Base-by-base conservation (phyloP, 2,329 filamentous ascomycete species). In the Pseudodiploospora longispora region DNA sequence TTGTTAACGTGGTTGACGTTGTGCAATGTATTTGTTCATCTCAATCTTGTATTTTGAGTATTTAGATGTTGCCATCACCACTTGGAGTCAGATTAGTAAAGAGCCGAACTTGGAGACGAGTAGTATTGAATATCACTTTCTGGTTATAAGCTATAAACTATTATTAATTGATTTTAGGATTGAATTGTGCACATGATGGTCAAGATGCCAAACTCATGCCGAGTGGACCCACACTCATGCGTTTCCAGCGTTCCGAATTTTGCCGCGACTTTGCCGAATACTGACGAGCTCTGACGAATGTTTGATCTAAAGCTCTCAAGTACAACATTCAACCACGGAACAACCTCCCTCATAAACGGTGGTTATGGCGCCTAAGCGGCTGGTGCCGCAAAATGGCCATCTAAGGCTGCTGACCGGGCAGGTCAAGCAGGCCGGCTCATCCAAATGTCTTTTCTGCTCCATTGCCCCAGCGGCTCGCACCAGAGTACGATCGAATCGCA, bases 401-500 rank as follows among this genome's bases (percentile, higher is more conserved):
- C 43, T 59, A 10, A 54, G 59, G 43, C 54, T 55, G 12, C 38
- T 62, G 41, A 41, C 53, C 30, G 48, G 50, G 36, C 30, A 49
- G 5, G 34, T 46, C 30, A 55, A 47, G 6, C 49, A 49, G 6
- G 41, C 39, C 1, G 27, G 37, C 27, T 4, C 47, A 6, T 56
- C 59, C 10, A 49, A 53, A 47, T 65, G 63, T 41, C 58, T 57
- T 1, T 61, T 63, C 38, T 65, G 63, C 48, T 59, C 56, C 38
- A 47, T 54, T 33, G 43, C 50, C 30, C 50, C 59, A n/a, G 34
- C 50, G 9, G 30, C 44, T 27, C 52, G 52, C 38, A 52, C 42
- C 50, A 52, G 50, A 27, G 10, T 9, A 28, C 42, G 43, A 43
- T 36, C 37, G 31, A 40, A 52, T 30, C 54, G 57, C 38, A 52